A percentile compares a stretch with the other conserved stretches of the same genome.
Evolutionary conservation across 495 filamentous ascomycete genomes (phyloP).

Genomic region (Hyaloscypha hepaticicola): DNA sequence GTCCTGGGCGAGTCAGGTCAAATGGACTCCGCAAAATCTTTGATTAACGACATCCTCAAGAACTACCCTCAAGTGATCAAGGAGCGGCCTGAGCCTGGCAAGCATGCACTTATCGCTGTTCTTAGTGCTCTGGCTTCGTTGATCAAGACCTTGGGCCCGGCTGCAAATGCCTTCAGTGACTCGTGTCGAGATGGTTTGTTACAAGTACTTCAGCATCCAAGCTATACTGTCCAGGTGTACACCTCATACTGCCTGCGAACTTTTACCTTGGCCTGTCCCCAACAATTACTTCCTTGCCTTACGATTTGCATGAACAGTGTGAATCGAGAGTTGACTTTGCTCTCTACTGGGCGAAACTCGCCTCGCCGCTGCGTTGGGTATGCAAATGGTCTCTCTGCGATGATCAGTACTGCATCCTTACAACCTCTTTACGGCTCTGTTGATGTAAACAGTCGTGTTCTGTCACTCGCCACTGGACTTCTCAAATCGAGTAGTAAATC

Average conservation of each 20-base stretch:
- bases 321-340: conserved; percentile 76
- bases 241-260: conserved; percentile 79
- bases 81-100: conserved; percentile 85
- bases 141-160: conserved; percentile 77
- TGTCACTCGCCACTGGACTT: conserved; percentile 86
- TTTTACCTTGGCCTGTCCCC: conserved; percentile 86
- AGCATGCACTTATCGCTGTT: conserved; percentile 76
- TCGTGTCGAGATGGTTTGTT: conserved; percentile 81
- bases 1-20: conserved; percentile 89
- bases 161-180: conserved; percentile 73
- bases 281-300: conserved; percentile 86
- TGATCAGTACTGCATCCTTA: conserved; percentile 82
- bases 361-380: conserved; percentile 85
- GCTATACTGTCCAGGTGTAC: conserved; percentile 91
- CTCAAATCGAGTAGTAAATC: conserved; percentile 91
- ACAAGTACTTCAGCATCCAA: conserved; percentile 91
- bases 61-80: conserved; percentile 93
- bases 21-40: conserved; percentile 70
- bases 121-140: conserved; percentile 79
- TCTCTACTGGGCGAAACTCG: conserved; percentile 73
- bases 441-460: conserved; percentile 87
- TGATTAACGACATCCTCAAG: conserved; percentile 88
- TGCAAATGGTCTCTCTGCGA: conserved; percentile 89
- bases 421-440: conserved; percentile 94
- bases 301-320: conserved; percentile 97